Base-by-base conservation (phyloP, 2,329 filamentous ascomycete species). In the Cercospora citrullina region DNA sequence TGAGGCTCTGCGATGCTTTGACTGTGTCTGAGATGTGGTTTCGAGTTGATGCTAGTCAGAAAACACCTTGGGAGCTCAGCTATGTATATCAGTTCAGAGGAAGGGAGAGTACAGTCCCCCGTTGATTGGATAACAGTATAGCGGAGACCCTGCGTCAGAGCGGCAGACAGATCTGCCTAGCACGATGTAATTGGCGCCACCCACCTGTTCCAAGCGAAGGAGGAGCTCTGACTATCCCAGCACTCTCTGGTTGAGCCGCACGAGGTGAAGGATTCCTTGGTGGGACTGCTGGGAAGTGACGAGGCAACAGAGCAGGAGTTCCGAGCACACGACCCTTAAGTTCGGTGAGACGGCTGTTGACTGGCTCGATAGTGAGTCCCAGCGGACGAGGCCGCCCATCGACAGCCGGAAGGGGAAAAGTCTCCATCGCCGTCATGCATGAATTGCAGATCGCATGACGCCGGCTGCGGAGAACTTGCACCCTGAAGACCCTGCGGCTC, bases 101-200 rank as follows among this genome's bases (percentile, higher is more conserved):
- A 39, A 53, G 59, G 21, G 14, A 45, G 31, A 28, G 26, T 21
- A 28, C 30, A 31, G 5, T n/a, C 23, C 23, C 14, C 9, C 21
- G 42, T 53, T 63, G 61, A 64, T 53, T 39, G 61, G 28, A 39
- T 6, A 42, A 62, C 51, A 64, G 57, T 51, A 65, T 59, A 68
- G 71, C 63, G 70, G 68, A 68, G 67, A 72, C 70, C 70, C 69
- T 73, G 70, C 72, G 72, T 73, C 72, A 73, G 63, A 36, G 33
- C 51, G 51, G 42, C 64, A 63, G 59, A 69, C 48, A 59, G 69
- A 68, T 66, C 69, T 65, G 60, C 70, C 28, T 33, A 60, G 60
- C 48, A 67, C 65, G 65, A 70, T 71, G 69, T 60, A 59, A 58
- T 57, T 55, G 48, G 51, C 53, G 58, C 65, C 55, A 51, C 36